Evolutionary conservation across 1,284 basidiomycete species (phyloP), one percentile per base, ranked within the genome.

Genomic region (Sanghuangporus weigelae): DNA sequence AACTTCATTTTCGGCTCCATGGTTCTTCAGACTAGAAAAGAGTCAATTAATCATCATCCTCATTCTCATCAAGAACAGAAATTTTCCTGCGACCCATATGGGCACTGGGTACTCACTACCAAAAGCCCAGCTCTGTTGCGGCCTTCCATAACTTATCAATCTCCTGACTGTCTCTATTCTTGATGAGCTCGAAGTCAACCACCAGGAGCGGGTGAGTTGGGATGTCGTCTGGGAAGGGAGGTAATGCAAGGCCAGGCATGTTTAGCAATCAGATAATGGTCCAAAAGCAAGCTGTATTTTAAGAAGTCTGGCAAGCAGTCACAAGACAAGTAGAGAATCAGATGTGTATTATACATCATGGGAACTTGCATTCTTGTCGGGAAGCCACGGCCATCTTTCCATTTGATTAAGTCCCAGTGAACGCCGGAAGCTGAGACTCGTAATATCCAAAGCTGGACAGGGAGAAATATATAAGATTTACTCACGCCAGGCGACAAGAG

Each of bases 1-100:
- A 3, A 80, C 83, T 64, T 82, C 78, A n/a, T 78, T 70, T 35
- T 82, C 79, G n/a, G 77, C 78, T 3, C 79, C 84, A 68, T 89
- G 84, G 69, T 87, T 86, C 71, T 84, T 85, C 50, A 88, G 70
- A 67, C 85, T 87, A 61, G 36, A 56, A 46, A 12, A 5, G 35
- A 38, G 6, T 21, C 31, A 35, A 26, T 51, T 23, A 51, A 23
- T 23, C 12, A 7, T 23, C 10, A n/a, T n/a, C 21, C 16, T 50
- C 48, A 12, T 14, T 44, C 4, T 14, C 12, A 14, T 7, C 3
- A 44, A 19, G 48, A 21, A 23, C 23, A 11, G 19, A 48, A n/a
- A 26, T 11, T 19, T 19, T 12, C 7, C 21, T 19, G 23, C 57
- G 26, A 31, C 26, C 26, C 2, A 31, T 31, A 7, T 39, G 35